Evolutionary conservation across 2,329 filamentous ascomycete species (phyloP).

Genomic region (Lecanicillium sp.): DNA sequence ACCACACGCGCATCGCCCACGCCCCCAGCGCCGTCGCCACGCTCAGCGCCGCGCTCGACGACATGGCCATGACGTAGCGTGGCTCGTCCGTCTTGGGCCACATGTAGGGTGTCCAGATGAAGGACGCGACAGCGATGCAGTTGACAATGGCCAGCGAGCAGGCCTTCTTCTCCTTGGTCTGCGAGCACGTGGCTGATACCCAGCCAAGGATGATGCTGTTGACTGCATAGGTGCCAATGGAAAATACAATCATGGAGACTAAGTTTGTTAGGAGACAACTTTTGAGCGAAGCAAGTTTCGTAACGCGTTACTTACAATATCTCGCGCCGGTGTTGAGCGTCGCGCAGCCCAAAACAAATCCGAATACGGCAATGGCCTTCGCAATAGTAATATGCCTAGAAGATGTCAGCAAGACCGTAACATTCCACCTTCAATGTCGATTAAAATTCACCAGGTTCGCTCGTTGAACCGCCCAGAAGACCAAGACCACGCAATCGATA

Average conservation of each 20-base stretch:
- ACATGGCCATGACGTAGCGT: constrained; percentile 30
- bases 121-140: constrained; percentile 17
- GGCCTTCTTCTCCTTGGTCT: constrained; percentile 36
- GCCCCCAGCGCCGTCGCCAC: constrained; percentile 23
- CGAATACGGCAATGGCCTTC: constrained; percentile 29
- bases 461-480: constrained; percentile 33
- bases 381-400: constrained; percentile 33
- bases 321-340: constrained; percentile 18
- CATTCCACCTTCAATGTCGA: too few relatives aligned
- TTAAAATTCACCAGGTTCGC: constrained; percentile 33
- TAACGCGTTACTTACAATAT: too few relatives aligned
- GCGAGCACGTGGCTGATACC: constrained; percentile 28
- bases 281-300: too few relatives aligned
- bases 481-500: constrained; percentile 16
- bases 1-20: constrained; percentile 28
- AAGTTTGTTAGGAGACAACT: too few relatives aligned
- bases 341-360: constrained; percentile 23
- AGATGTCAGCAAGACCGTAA: too few relatives aligned
- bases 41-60: constrained; percentile 3
- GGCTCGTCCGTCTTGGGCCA: constrained; percentile 31
- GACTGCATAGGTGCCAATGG: constrained; percentile 24
- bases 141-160: constrained; percentile 26
- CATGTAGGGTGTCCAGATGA: constrained; percentile 35
- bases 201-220: constrained; percentile 30
- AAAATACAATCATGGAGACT: constrained; percentile 22